phyloP scores from a whole-genome alignment of 805 yeast genomes.

The Danielia oregonensis region DNA sequence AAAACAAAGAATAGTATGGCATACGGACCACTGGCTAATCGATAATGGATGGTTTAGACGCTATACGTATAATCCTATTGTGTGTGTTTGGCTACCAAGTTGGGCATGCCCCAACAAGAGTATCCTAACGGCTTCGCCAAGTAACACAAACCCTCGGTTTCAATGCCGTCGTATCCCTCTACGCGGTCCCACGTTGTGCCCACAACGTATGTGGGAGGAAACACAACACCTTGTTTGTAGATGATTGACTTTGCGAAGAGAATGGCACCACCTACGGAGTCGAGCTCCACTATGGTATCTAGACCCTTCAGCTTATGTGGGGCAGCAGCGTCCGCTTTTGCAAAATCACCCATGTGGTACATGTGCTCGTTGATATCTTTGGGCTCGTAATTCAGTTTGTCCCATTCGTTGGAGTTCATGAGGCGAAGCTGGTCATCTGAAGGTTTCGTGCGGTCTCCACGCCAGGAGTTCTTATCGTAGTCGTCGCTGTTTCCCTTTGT shows the following conservation, averaged over 20 bases:
- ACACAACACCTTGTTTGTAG: constrained; percentile 43
- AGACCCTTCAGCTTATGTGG: background rate
- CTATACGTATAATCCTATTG: no score
- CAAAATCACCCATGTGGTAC: constrained; percentile 25
- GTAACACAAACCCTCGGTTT: constrained; percentile 52
- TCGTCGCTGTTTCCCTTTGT: constrained; percentile 23
- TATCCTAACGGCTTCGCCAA: constrained; percentile 43
- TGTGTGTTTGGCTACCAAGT: constrained; percentile 40
- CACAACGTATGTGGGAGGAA: constrained; percentile 43
- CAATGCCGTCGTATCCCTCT: constrained; percentile 54
- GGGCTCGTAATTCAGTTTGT: constrained; percentile 30
- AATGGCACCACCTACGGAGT: constrained; percentile 53
- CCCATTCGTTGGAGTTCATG: constrained; percentile 20
- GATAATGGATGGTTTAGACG: no score
- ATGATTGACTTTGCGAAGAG: constrained; percentile 41
- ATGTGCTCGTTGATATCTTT: constrained; percentile 23
- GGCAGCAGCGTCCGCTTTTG: no score
- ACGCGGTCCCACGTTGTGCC: constrained; percentile 45
- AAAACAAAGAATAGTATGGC: no score
- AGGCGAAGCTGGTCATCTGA: constrained; percentile 10
- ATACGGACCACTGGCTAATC: no score
- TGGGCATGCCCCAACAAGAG: constrained; percentile 49
- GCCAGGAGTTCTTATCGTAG: constrained; percentile 40
- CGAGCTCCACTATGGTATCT: constrained; percentile 23
- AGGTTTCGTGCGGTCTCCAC: constrained; percentile 35